Percentiles rank a stretch among this genome's conserved stretches.
Evolutionary conservation across 2,329 filamentous ascomycete genomes (phyloP).

Genomic region (Cytospora schulzeri): DNA sequence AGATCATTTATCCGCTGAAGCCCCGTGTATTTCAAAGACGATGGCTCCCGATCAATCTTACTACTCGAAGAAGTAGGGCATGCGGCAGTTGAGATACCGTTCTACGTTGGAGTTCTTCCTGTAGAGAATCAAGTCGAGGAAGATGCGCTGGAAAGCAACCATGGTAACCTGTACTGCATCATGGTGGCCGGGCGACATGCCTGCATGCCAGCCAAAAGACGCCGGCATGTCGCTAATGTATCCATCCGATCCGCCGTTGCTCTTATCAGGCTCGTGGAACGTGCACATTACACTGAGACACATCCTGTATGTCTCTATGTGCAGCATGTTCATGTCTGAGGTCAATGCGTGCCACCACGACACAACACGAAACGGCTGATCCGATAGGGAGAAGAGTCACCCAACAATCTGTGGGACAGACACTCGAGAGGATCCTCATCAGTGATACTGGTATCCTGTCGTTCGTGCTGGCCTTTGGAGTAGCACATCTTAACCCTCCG

Average conservation of each 20-base stretch:
- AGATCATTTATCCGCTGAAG: constrained; percentile 16
- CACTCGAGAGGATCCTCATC: constrained; percentile 6
- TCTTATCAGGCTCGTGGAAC: constrained; percentile 25
- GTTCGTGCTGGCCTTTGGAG: background rate
- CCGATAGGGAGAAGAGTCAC: constrained; percentile 20
- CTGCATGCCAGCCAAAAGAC: background rate
- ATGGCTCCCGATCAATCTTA: constrained; percentile 4
- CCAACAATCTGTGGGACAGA: constrained; percentile 5
- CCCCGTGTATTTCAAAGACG: constrained; percentile 21
- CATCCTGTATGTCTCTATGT: constrained; percentile 14
- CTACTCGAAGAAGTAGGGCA: background rate
- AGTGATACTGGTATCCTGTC: background rate
- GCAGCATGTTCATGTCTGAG: constrained; percentile 24
- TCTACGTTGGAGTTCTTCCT: background rate
- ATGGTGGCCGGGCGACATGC: background rate
- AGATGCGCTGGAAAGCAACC: constrained; percentile 6
- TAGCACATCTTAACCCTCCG: background rate
- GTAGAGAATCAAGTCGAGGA: background rate
- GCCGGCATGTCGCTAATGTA: constrained; percentile 14
- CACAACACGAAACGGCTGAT: constrained; percentile 15
- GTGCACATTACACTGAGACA: constrained; percentile 24
- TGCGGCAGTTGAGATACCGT: constrained; percentile 9
- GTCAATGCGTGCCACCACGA: constrained; percentile 15
- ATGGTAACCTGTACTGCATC: background rate
- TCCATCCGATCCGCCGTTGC: constrained; percentile 26